Percentiles rank a stretch among this genome's conserved stretches.
These are phyloP conservation scores for Boletellus emodensis DNA, from an alignment of 768 basidiomycete genomes.

Conservation along the genomic window DNA sequence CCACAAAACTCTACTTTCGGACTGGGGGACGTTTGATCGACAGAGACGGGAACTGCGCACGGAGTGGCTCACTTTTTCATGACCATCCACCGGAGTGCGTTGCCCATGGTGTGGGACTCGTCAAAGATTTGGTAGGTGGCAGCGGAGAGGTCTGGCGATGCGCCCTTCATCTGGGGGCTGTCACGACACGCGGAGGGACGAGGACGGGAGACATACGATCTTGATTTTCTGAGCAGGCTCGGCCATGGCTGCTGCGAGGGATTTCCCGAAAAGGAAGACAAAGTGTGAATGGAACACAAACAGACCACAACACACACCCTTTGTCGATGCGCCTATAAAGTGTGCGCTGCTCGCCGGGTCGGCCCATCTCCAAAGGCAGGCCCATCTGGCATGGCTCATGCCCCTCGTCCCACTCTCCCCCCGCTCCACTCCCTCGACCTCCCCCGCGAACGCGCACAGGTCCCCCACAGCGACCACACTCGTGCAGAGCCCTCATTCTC, in stretches of 20 bases:
- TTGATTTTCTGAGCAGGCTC: conserved; percentile 30
- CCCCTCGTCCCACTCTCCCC: conserved; percentile 48
- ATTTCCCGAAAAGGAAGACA: conserved; percentile 4
- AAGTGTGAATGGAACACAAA: neutral
- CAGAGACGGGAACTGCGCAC: neutral
- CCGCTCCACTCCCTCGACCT: conserved; percentile 49
- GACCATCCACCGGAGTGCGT: conserved; percentile 93
- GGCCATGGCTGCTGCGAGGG: conserved; percentile 19
- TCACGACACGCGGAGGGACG: conserved; percentile 5
- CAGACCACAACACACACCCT: conserved; percentile 1
- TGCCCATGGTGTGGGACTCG: conserved; percentile 96
- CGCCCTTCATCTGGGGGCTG: conserved; percentile 71
- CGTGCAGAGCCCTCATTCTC: neutral
- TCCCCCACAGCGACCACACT: conserved; percentile 10
- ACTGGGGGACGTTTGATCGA: conserved; percentile 45
- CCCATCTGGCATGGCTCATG: conserved; percentile 9
- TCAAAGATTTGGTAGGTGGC: conserved; percentile 91
- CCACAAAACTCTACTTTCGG: conserved; percentile 98
- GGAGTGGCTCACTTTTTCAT: conserved; percentile 87
- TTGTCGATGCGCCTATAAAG: conserved; percentile 11
- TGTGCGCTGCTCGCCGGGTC: no score
- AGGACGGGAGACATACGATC: conserved; percentile 23
- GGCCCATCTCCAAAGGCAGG: no score
- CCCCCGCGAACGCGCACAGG: conserved; percentile 7
- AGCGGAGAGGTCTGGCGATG: conserved; percentile 74